Percentiles rank a stretch among this genome's conserved stretches.
These are phyloP conservation scores for Didymella exigua DNA, from an alignment of 2,329 filamentous ascomycete species.

Conservation along the genomic window DNA sequence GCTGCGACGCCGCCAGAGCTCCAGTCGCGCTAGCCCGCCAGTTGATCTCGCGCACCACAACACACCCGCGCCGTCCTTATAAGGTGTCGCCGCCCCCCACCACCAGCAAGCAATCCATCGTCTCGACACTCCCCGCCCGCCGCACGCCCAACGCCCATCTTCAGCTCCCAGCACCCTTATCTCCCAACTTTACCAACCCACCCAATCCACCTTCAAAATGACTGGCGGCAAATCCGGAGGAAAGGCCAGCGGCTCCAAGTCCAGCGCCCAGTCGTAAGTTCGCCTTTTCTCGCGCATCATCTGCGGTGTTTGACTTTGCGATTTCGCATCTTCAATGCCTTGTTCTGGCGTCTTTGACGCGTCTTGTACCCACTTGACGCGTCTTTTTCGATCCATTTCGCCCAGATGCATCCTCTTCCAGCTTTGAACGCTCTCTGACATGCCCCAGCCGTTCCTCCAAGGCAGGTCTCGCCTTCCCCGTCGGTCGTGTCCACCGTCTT, in stretches of 20 bases:
- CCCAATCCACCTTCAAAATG: conserved; percentile 75
- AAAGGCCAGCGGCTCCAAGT: conserved; percentile 98
- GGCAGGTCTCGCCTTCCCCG: conserved; percentile 97
- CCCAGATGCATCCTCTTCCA: conserved; percentile 15
- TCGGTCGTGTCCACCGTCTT: conserved; percentile 99
- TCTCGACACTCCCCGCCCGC: conserved; percentile 43
- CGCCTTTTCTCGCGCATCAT: conserved; percentile 12
- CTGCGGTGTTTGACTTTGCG: conserved; percentile 12
- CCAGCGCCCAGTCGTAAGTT: conserved; percentile 92
- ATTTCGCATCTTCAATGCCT: conserved; percentile 1
- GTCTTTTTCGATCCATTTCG: conserved; percentile 32
- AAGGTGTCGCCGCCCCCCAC: conserved; percentile 47
- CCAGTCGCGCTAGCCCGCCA: conserved; percentile 38
- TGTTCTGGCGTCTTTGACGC: conserved; percentile 9
- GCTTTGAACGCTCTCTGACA: conserved; percentile 16
- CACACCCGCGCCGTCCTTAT: conserved; percentile 48
- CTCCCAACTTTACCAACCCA: conserved; percentile 37
- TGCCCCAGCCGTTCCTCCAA: conserved; percentile 90
- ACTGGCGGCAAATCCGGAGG: conserved; percentile 99
- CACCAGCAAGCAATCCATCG: conserved; percentile 50
- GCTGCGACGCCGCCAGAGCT: conserved; percentile 26
- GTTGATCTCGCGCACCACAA: conserved; percentile 51
- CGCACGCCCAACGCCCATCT: conserved; percentile 32
- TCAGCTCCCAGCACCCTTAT: conserved; percentile 19
- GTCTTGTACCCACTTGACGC: conserved; percentile 27